Percentiles rank a stretch among this genome's conserved stretches.
These are phyloP conservation scores for Fusarium aywerte DNA, from an alignment of 2,329 filamentous ascomycete species.

Conservation along the genomic window DNA sequence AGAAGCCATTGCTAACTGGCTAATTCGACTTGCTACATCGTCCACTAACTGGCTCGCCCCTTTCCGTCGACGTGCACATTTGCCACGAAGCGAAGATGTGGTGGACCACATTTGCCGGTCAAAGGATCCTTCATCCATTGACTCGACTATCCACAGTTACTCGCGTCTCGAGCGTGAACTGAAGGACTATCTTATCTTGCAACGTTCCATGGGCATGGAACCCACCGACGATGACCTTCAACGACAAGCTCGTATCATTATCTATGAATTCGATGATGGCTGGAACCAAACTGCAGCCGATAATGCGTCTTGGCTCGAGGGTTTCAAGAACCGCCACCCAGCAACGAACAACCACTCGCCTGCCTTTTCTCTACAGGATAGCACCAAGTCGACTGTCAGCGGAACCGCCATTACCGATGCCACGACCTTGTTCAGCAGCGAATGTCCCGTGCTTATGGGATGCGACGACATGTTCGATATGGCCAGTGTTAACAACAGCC, in stretches of 20 bases:
- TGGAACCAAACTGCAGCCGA: slow-evolving; percentile 74
- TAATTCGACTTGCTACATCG: slow-evolving; percentile 62
- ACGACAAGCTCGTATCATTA: slow-evolving; percentile 67
- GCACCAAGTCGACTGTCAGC: slow-evolving; percentile 28
- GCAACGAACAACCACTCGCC: slow-evolving; percentile 39
- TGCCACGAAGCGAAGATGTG: slow-evolving; percentile 68
- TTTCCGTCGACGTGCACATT: slow-evolving; percentile 66
- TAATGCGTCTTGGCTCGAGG: slow-evolving; percentile 62
- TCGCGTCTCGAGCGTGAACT: slow-evolving; percentile 67
- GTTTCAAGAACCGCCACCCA: slow-evolving; percentile 62
- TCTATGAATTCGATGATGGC: slow-evolving; percentile 70
- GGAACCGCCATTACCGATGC: slow-evolving; percentile 31
- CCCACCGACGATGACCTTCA: slow-evolving; percentile 67
- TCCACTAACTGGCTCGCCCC: slow-evolving; percentile 65
- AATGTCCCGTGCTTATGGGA: slow-evolving; percentile 21
- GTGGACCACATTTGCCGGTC: slow-evolving; percentile 60
- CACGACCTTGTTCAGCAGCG: slow-evolving; percentile 27
- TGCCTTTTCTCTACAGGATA: slow-evolving; percentile 39
- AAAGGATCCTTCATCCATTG: slow-evolving; percentile 65
- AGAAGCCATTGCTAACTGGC: slow-evolving; percentile 64
- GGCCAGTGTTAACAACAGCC: slow-evolving; percentile 14
- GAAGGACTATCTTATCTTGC: slow-evolving; percentile 61
- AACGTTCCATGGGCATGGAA: slow-evolving; percentile 58
- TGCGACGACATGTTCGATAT: slow-evolving; percentile 6
- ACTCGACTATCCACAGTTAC: slow-evolving; percentile 69